Evolutionary conservation across 1,284 basidiomycete species (phyloP), one percentile per base, ranked within the genome.

Genomic region (Cryptococcus jaspeensis): DNA sequence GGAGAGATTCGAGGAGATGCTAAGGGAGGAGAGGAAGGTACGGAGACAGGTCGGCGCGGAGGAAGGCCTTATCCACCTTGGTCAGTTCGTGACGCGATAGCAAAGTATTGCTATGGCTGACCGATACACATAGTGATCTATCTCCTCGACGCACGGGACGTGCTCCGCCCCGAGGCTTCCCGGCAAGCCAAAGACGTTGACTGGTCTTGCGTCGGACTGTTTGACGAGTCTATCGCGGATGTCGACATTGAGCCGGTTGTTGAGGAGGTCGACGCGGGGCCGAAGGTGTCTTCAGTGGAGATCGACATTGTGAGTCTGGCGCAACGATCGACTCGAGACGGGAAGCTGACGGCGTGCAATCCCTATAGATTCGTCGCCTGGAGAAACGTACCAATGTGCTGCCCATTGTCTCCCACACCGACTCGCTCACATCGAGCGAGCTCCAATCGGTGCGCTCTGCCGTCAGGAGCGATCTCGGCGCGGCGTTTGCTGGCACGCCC

Each of bases 11-110:
- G 67, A 59, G 39, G 65, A 66, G 46, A 66, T 62, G 15, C 63
- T 74, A 58, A 55, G 61, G 35, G 75, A 76, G 56, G 75, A 76
- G 58, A 70, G 70, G 55, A 70, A 74, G 28, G 64, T 74, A 6
- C 53, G 73, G 28, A 56, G 64, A n/a, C 61, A 65, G 49, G 53
- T 58, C 15, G 62, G 61, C 18, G 67, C 59, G 16, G 74, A 71
- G 15, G 72, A 70, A 22, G 67, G 71, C 9, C 43, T 76, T 45
- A 55, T 74, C 15, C 72, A 74, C 60, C 61, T 76, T 8, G 63
- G 74, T 75, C 43, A 11, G 13, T 15, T n/a, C 16, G 2, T 25
- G 32, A 18, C 20, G 18, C 43, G n/a, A 45, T 41, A 20, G 41
- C 46, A 16, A 47, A 7, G 20, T 13, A 35, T 32, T 32, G 5